Evolutionary conservation across 768 basidiomycete genomes (phyloP), one percentile per base, ranked within the genome.

Genomic region (Leccinellum albellum): DNA sequence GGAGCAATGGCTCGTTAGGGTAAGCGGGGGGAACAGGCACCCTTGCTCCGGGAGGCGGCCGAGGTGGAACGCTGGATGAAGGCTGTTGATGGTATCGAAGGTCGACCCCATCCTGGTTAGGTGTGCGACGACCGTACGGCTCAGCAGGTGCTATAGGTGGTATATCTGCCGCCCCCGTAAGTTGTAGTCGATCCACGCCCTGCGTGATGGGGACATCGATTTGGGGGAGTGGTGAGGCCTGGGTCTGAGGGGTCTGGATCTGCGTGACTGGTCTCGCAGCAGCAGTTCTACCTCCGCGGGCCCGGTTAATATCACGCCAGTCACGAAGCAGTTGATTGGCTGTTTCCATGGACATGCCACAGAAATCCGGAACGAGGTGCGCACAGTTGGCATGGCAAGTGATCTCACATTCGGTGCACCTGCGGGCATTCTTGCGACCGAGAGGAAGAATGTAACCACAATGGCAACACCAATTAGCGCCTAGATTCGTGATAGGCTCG

Each of bases 261-360:
- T 75, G 70, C 53, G 63, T 32, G 40, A 74, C 73, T 35, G 73
- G 73, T 57, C 75, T 75, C 60, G 81, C 57, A 50, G 70, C 24
- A 23, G 40, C 61, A 60, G 74, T 66, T 65, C 68, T 82, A 54
- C 79, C 79, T 31, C 76, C 78, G 68, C 88, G 83, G 67, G 75
- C 74, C 64, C 80, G 82, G 72, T 98, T 95, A 76, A 97, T 97
- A 67, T 92, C 90, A 53, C 89, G 87, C 82, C 91, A 87, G 72
- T 94, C 89, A 51, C 88, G 85, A 51, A 99, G 82, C 20, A 99
- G 80, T 66, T 88, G 86, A 71, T 98, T 98, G 49, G 97, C 96
- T 35, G 92, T 96, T 74, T 98, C 96, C 96, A 98, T 98, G 35
- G 94, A 94, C 95, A 99, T 98, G 44, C 97, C 97, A 67, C 97